Evolutionary conservation across 2,329 filamentous ascomycete genomes (phyloP).

Genomic region (Fusarium paranaense): DNA sequence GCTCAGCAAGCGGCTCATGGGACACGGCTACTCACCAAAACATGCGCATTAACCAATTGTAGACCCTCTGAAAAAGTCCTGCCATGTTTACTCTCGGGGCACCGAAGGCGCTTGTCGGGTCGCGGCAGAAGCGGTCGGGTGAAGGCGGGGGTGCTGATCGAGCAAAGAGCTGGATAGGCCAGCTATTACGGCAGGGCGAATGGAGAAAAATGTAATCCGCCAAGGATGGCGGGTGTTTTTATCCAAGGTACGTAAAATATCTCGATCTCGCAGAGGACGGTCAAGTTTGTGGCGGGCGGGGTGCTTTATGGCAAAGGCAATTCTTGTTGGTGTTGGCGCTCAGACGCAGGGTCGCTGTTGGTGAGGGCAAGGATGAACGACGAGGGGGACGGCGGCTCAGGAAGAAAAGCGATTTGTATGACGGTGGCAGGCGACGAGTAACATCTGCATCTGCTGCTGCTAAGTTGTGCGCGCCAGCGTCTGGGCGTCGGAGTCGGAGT

Average conservation of each 20-base stretch:
- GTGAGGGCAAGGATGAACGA: constrained; percentile 34
- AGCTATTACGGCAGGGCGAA: constrained; percentile 22
- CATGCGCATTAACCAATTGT: constrained; percentile 97
- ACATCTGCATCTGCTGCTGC: constrained; percentile 40
- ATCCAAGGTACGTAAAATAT: constrained; percentile 25
- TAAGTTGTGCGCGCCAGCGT: constrained; percentile 44
- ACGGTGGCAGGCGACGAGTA: constrained; percentile 44
- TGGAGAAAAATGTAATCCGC: constrained; percentile 15
- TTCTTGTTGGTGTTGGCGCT: constrained; percentile 43
- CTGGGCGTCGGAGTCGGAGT: constrained; percentile 40
- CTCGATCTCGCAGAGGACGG: constrained; percentile 32
- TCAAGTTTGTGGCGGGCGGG: constrained; percentile 42
- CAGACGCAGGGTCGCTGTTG: constrained; percentile 39
- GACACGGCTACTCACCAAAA: constrained; percentile 80
- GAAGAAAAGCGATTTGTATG: constrained; percentile 45
- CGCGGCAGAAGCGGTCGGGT: constrained; percentile 40
- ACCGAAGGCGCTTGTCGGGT: constrained; percentile 36
- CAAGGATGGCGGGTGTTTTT: constrained; percentile 15
- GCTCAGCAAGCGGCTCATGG: constrained; percentile 15
- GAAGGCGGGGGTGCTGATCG: constrained; percentile 42
- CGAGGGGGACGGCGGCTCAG: constrained; percentile 36
- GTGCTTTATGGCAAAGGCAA: constrained; percentile 44
- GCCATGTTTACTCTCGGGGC: constrained; percentile 71
- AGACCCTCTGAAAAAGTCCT: constrained; percentile 91
- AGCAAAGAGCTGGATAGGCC: constrained; percentile 22